Conservation (phyloP, 2,329 filamentous ascomycete species). For the Endocalyx cinctus region DNA sequence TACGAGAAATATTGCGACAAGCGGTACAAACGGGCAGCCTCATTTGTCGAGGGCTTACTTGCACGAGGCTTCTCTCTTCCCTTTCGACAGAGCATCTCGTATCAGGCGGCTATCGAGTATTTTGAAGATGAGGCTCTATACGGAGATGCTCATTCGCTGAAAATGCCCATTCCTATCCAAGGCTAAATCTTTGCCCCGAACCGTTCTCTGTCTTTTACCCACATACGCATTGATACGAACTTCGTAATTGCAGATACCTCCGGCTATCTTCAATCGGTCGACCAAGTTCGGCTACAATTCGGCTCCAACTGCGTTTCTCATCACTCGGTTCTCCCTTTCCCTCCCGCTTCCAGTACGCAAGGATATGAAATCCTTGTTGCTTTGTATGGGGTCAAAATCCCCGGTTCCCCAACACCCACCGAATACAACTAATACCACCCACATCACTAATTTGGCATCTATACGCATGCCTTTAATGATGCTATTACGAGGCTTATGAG, state of each 20-base stretch:
- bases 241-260: too few relatives aligned
- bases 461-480: conserved; percentile 23
- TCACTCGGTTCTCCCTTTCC: background rate
- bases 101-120: conserved; percentile 8
- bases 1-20: conserved; percentile 90
- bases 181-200: conserved; percentile 8
- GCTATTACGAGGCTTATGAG: conserved; percentile 25
- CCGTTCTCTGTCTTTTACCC: too few relatives aligned
- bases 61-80: conserved; percentile 52
- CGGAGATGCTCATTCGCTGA: conserved; percentile 9
- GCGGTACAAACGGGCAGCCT: conserved; percentile 79
- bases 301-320: too few relatives aligned
- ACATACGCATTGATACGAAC: too few relatives aligned
- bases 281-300: too few relatives aligned
- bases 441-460: conserved; percentile 19
- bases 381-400: conserved; percentile 2
- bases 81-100: conserved; percentile 21
- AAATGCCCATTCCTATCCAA: conserved; percentile 22
- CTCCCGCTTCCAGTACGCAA: background rate
- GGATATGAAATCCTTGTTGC: background rate
- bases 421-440: conserved; percentile 12
- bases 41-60: conserved; percentile 74
- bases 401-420: conserved; percentile 5
- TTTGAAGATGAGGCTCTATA: conserved; percentile 10
- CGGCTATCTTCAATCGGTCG: too few relatives aligned